These are phyloP conservation scores for Colletotrichum camelliae DNA, from an alignment of 2,329 filamentous ascomycete species.

Conservation along the genomic window DNA sequence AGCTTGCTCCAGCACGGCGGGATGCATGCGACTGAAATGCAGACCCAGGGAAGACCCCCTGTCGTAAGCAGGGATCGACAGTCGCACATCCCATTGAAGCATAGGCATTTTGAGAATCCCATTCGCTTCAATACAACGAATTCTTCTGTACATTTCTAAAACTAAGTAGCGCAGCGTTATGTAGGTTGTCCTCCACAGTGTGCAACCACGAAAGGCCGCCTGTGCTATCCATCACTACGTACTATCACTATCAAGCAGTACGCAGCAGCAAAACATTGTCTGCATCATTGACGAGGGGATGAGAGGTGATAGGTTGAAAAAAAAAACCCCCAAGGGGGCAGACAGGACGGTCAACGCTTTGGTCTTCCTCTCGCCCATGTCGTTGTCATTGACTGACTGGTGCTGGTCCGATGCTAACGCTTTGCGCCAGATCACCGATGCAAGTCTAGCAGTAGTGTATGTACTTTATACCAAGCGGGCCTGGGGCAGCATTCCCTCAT, in stretches of 20 bases:
- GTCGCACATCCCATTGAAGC: background rate
- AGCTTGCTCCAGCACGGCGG: background rate
- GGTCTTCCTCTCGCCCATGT: background rate
- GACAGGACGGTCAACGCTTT: background rate
- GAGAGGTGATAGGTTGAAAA: background rate
- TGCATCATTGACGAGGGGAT: background rate
- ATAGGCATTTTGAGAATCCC: constrained; percentile 10
- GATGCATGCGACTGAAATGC: background rate
- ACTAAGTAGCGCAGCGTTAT: background rate
- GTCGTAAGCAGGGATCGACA: background rate
- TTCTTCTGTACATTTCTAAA: background rate
- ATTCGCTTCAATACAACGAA: background rate
- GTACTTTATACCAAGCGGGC: background rate
- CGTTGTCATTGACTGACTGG: background rate
- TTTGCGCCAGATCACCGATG: background rate
- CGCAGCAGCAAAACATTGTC: background rate
- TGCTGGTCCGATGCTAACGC: background rate
- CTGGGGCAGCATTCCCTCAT: background rate
- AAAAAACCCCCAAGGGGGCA: background rate
- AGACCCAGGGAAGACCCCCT: background rate
- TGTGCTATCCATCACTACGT: background rate
- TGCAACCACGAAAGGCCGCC: background rate
- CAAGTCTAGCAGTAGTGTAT: background rate
- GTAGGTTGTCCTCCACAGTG: background rate
- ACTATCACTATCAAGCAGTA: background rate